Evolutionary conservation across 1,139 yeast species (phyloP).

Genomic region (Taiozyma sp.): DNA sequence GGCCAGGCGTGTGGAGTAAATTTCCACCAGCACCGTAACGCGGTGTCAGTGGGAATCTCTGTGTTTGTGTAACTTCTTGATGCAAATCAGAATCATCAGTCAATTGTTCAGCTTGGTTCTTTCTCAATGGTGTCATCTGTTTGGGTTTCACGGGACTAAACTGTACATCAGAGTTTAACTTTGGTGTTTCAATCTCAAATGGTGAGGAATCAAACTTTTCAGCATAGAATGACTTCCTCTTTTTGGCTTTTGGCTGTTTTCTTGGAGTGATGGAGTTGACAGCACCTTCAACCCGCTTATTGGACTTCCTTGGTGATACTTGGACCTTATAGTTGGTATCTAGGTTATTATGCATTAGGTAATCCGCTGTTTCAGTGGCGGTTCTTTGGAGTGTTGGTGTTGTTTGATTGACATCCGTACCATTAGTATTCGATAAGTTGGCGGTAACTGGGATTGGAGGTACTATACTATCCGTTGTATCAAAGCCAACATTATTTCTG

Average conservation of each 20-base stretch:
- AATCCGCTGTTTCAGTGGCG: constrained; percentile 23
- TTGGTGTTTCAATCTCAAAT: constrained; percentile 34
- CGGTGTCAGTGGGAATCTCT: constrained; percentile 49
- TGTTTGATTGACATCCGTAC: constrained; percentile 22
- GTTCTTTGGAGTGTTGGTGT: constrained; percentile 25
- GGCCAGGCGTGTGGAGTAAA: constrained; percentile 18
- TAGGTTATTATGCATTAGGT: constrained; percentile 26
- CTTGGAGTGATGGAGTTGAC: constrained; percentile 21
- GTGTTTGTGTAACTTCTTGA: constrained; percentile 22
- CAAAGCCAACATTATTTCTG: constrained; percentile 16
- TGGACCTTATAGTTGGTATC: constrained; percentile 33
- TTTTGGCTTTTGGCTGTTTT: constrained; percentile 22
- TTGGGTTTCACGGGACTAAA: constrained; percentile 19
- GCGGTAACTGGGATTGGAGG: constrained; percentile 22
- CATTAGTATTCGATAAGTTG: constrained; percentile 20
- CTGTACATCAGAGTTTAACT: constrained; percentile 26
- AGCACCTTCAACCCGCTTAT: constrained; percentile 19
- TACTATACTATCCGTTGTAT: constrained; percentile 23
- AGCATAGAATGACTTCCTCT: constrained; percentile 37
- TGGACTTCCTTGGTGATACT: constrained; percentile 26
- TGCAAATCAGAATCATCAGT: constrained; percentile 1
- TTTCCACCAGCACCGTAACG: constrained; percentile 31
- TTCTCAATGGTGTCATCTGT: constrained; percentile 8
- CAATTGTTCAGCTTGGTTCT: constrained; percentile 1
- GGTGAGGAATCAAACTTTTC: constrained; percentile 47